Evolutionary conservation across 1,284 basidiomycete genomes (phyloP), one percentile per base, ranked within the genome.

Genomic region (Ustilago tritici): DNA sequence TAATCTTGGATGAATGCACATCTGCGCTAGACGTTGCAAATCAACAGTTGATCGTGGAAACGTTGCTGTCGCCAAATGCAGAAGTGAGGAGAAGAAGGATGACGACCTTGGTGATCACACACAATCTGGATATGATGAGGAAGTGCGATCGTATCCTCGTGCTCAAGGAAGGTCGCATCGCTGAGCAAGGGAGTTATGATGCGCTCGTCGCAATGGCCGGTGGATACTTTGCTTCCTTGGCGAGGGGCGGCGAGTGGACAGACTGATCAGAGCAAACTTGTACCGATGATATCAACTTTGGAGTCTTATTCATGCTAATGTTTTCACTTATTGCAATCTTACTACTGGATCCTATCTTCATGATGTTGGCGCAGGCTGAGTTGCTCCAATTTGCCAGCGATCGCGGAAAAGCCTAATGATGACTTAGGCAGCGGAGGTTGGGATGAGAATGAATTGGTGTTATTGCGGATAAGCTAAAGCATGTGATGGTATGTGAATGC

Each of bases 1-100:
- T 98, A 36, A 91, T 98, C 56, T 88, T 98, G 56, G 96, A 98
- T 87, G 96, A 98, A 87, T 96, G 93, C 84, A 99, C 96, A 8
- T 92, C 91, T 47, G 94, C 95, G 7, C 88, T 98, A 65, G 96
- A 98, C 85, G 54, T 65, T 0, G 56, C 59, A 2, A 82, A 76
- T 56, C 76, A 78, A 32, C 68, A 73, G 19, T 46, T 59, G n/a
- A 74, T 98, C 41, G 88, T 96, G 83, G 91, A 94, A 69, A 92
- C 93, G 14, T 90, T 96, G 43, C 87, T 88, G 64, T 47, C 60
- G 14, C 19, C 31, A 0, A 36, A 49, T 0, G 52, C 62, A 11
- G 62, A 65, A 32, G 49, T 73, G 57, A 31, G 65, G 4, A 56
- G 36, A 35, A 66, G 71, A 36, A 19, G 60, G 8, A 71, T 92